Base-by-base conservation (phyloP, 306 rosid species). In the Quercus bicolor region DNA sequence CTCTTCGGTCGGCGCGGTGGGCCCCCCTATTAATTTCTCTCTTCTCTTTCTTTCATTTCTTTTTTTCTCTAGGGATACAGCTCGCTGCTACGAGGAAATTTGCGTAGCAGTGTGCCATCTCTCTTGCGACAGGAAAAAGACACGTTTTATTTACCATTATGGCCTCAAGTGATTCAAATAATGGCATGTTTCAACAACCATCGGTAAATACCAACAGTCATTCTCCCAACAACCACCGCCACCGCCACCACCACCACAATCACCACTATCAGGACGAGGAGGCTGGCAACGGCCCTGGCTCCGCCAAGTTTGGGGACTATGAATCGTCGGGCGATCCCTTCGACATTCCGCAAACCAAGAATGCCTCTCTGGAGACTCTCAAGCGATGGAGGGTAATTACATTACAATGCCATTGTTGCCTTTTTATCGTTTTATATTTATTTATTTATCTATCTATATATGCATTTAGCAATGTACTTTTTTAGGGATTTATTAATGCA, bases 311-410 rank as follows among this genome's bases (percentile, higher is more conserved):
- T 37, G 45, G 2, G 45, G 45, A 37, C 45, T 37, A 37, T 37
- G 45, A 37, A 37, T 37, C 45, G 45, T 37, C 45, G 1, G 45
- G 45, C 2, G 93, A 91, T 77, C 98, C 98, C 18, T 94, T 94
- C 0, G 34, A 31, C 34, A 31, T 31, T 31, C 6, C 34, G 1
- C 80, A 86, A 7, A 94, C 97, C 66, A 94, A 94, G 78, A 94
- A 92, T 76, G 98, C 85, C 0, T 86, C 97, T 5, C 89, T n/a
- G 1, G 91, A 84, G 83, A 64, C 91, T 28, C 97, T 94, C 83
- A 84, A 55, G 65, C 93, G 97, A 33, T 94, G 97, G 98, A 85
- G 98, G 87, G 98, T 89, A 62, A 56, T n/a, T 28, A 18, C 23
- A 57, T 37, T n/a, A 8, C 53, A 12, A 48, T 48, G 14, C 4